Conservation (phyloP, 2,329 filamentous ascomycete species). For the Kalmusia sp. region DNA sequence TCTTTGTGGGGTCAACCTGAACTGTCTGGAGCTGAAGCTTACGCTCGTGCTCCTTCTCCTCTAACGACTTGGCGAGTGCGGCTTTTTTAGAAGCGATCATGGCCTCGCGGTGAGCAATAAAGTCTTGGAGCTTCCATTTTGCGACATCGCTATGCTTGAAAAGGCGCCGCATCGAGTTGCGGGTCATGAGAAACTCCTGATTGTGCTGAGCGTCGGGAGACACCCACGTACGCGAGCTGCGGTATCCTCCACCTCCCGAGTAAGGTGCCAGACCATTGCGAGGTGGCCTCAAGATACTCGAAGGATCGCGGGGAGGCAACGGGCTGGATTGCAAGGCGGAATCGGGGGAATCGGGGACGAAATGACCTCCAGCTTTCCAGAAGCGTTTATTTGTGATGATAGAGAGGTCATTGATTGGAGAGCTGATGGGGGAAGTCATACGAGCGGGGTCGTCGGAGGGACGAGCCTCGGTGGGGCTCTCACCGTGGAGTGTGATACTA, state of each 20-base stretch:
- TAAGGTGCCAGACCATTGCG: conserved; percentile 12
- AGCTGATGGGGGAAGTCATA: not conserved
- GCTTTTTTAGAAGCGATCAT: conserved; percentile 26
- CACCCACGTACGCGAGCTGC: conserved; percentile 31
- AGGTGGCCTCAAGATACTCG: not conserved
- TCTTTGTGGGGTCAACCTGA: not conserved
- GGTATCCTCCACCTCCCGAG: no score
- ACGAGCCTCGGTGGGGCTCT: not conserved
- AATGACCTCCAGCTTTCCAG: not conserved
- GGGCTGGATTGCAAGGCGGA: not conserved
- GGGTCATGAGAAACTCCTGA: conserved; percentile 38
- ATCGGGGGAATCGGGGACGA: not conserved
- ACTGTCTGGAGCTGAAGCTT: not conserved
- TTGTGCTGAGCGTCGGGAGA: conserved; percentile 32
- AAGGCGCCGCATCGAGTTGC: conserved; percentile 43
- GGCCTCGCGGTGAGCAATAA: conserved; percentile 39
- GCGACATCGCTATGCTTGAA: conserved; percentile 43
- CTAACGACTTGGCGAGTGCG: conserved; percentile 20
- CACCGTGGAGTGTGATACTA: conserved; percentile 11
- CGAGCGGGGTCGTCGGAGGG: not conserved
- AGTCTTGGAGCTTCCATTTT: conserved; percentile 41
- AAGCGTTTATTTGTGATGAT: conserved; percentile 2
- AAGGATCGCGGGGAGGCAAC: not conserved
- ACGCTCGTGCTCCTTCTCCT: conserved; percentile 19
- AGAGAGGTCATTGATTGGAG: not conserved